These are phyloP conservation scores for Tulasnella calospora DNA, from an alignment of 768 basidiomycete genomes.

Conservation along the genomic window DNA sequence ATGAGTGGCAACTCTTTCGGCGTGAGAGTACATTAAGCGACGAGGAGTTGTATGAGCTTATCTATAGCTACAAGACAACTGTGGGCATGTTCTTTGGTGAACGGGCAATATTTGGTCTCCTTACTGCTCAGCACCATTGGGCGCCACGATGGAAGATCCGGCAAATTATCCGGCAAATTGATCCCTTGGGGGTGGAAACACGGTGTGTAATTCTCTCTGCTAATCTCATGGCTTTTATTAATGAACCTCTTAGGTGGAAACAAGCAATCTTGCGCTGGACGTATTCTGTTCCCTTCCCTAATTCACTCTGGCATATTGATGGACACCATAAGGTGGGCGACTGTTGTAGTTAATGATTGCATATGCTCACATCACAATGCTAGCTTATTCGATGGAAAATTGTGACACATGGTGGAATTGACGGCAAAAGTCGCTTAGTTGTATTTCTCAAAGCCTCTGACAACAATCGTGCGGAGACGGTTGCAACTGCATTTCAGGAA, in stretches of 20 bases:
- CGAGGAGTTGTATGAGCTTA: neutral
- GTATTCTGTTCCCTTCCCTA: slow-evolving; percentile 39
- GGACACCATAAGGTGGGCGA: slow-evolving; percentile 37
- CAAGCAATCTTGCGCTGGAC: slow-evolving; percentile 31
- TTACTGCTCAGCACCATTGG: neutral
- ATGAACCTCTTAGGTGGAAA: too few species aligned
- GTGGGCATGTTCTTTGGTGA: neutral
- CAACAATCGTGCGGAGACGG: slow-evolving; percentile 42
- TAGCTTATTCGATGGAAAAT: slow-evolving; percentile 40
- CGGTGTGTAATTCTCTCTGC: too few species aligned
- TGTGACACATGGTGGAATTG: slow-evolving; percentile 44
- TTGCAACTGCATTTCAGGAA: slow-evolving; percentile 33
- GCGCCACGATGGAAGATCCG: neutral
- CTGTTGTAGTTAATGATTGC: too few species aligned
- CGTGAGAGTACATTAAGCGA: neutral
- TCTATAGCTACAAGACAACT: neutral
- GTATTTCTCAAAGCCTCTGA: slow-evolving; percentile 37
- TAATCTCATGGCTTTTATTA: too few species aligned
- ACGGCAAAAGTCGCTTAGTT: slow-evolving; percentile 41
- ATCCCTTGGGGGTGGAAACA: neutral
- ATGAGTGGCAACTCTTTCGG: too few species aligned
- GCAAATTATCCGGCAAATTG: neutral
- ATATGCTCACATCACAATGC: neutral
- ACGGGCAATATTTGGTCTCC: neutral
- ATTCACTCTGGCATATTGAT: slow-evolving; percentile 43